Base-by-base conservation (phyloP, 2,329 filamentous ascomycete species). In the Diplodia sapinea region DNA sequence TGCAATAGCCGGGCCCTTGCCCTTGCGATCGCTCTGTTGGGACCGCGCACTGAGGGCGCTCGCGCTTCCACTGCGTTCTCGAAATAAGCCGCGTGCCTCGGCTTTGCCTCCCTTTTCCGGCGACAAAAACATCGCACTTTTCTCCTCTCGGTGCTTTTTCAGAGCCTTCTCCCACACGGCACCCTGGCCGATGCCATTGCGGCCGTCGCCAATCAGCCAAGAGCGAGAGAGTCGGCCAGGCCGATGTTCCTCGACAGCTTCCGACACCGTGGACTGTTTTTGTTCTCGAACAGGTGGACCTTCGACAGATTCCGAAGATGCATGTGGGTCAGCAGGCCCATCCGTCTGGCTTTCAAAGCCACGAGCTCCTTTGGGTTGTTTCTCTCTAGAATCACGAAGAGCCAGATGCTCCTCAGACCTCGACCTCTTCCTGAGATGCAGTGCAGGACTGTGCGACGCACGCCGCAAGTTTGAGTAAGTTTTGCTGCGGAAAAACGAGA, bases 91-190 rank as follows among this genome's bases (percentile, higher is more conserved):
- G 3, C 59, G 51, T 9, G 66, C 51, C 38, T 66, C 55, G 3
- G 43, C 52, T 29, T 59, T 66, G 15, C 66, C 75, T 13, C 78
- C 77, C 6, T 74, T 75, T 57, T 79, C 74, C 29, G 74, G 69
- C 8, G 75, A 71, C 9, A 79, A 70, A 31, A 78, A 78, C 66
- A 80, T 71, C 6, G 72, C 73, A 29, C 73, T 71, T 49, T 74
- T 75, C 67, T 80, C 77, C 15, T 78, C 73, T 63, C 77, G 77
- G 50, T 79, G 73, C 15, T 73, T 73, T 67, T 76, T 74, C n/a
- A 79, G 68, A 33, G 78, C 78, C 49, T 72, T 71, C 59, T 79
- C 74, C 78, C 78, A 80, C 20, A 79, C 71, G 15, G 74, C 71
- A 3, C 71, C 67, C 2, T 73, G 71, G 20, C 73, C 74, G 15